These are phyloP conservation scores for Sonneratia alba DNA, from an alignment of 345 rosid species.

Conservation along the genomic window DNA sequence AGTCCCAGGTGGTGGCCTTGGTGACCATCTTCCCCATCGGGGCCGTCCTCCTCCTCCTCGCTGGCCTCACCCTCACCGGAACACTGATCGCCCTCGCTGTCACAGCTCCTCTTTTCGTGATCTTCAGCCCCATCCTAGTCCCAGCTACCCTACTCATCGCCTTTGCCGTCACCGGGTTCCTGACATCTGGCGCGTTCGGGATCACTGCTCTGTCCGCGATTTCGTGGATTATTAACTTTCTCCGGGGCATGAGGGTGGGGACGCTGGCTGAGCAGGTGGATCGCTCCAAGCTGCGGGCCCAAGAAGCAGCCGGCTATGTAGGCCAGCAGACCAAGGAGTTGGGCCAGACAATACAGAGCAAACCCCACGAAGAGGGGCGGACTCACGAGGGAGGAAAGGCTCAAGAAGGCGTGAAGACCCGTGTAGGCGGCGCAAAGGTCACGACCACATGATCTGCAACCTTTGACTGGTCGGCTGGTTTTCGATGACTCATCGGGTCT, in stretches of 20 bases:
- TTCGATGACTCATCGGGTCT: background rate
- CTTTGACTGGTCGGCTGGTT: background rate
- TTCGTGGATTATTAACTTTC: slow-evolving; percentile 20
- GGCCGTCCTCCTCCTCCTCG: slow-evolving; percentile 23
- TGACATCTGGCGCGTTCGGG: slow-evolving; percentile 36
- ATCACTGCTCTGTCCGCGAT: slow-evolving; percentile 31
- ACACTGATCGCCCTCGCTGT: slow-evolving; percentile 26
- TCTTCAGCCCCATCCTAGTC: slow-evolving; percentile 38
- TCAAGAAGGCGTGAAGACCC: background rate
- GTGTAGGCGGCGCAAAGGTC: background rate
- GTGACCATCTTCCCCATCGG: slow-evolving; percentile 25
- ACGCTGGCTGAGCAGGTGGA: slow-evolving; percentile 14
- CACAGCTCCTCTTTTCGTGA: slow-evolving; percentile 30
- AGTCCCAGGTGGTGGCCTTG: slow-evolving; percentile 17
- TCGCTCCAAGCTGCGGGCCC: slow-evolving; percentile 13
- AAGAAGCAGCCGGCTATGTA: slow-evolving; percentile 15
- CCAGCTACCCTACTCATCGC: slow-evolving; percentile 27
- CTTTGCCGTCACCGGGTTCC: slow-evolving; percentile 26
- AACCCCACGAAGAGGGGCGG: slow-evolving; percentile 21
- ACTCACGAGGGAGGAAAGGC: background rate
- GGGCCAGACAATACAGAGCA: slow-evolving; percentile 22
- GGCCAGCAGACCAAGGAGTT: slow-evolving; percentile 27
- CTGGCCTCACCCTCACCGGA: slow-evolving; percentile 25
- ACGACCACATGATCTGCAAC: background rate
- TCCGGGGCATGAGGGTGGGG: slow-evolving; percentile 8